Conservation (phyloP, 2,329 filamentous ascomycete species). For the Tolypocladium ovalisporum region DNA sequence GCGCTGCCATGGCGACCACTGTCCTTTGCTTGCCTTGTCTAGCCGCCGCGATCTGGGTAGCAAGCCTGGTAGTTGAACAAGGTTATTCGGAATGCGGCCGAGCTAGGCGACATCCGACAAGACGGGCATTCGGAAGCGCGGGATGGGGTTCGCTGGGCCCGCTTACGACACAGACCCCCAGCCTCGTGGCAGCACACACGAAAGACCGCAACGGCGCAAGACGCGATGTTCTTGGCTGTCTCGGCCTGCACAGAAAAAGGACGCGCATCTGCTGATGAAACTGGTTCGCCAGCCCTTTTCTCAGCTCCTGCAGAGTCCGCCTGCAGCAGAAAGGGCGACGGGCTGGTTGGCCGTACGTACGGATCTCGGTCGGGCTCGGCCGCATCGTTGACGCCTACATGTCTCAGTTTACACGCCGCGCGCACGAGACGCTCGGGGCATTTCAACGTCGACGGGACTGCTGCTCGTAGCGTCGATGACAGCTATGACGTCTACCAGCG, state of each 20-base stretch:
- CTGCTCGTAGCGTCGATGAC: background rate
- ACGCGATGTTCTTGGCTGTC: background rate
- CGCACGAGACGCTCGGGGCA: background rate
- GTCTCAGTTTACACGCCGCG: background rate
- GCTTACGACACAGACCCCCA: background rate
- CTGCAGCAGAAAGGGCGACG: too few species aligned
- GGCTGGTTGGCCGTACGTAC: background rate
- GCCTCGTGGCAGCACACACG: background rate
- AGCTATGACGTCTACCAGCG: background rate
- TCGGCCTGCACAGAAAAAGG: background rate
- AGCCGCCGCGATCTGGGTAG: too few species aligned
- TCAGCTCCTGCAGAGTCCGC: too few species aligned
- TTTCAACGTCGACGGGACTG: too few species aligned
- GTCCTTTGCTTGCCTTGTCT: too few species aligned
- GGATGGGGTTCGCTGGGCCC: background rate
- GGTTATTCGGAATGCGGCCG: too few species aligned
- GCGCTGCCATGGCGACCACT: too few species aligned
- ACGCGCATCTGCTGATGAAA: background rate
- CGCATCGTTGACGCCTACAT: background rate
- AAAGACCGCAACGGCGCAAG: background rate
- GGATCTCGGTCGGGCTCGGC: background rate
- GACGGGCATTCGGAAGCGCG: background rate
- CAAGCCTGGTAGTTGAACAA: too few species aligned
- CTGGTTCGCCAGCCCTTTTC: background rate
- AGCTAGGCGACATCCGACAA: background rate